Percentiles rank a stretch among this genome's conserved stretches.
Evolutionary conservation across 2,329 filamentous ascomycete genomes (phyloP).

Genomic region (Apiospora marii): DNA sequence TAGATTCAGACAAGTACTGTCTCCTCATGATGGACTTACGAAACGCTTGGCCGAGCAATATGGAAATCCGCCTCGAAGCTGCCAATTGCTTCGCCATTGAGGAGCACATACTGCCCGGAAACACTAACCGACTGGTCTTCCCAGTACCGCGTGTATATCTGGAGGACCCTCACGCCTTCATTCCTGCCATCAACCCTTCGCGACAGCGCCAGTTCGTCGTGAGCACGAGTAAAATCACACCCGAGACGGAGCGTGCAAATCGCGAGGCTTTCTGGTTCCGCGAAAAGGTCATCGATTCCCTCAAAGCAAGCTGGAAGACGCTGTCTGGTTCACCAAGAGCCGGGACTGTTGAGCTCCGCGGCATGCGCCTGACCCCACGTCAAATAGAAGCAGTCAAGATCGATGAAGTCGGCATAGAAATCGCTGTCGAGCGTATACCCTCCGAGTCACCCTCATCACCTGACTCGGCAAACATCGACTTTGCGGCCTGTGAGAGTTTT

Average conservation of each 20-base stretch:
- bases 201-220: slow-evolving; percentile 94
- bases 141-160: slow-evolving; percentile 79
- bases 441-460: background rate
- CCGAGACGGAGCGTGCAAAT: slow-evolving; percentile 78
- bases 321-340: slow-evolving; percentile 57
- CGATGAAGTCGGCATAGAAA: slow-evolving; percentile 76
- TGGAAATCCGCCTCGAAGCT: slow-evolving; percentile 70
- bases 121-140: slow-evolving; percentile 77
- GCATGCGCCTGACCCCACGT: slow-evolving; percentile 73
- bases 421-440: slow-evolving; percentile 56
- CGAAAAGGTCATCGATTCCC: slow-evolving; percentile 75
- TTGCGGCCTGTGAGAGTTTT: slow-evolving; percentile 30
- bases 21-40: slow-evolving; percentile 83
- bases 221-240: slow-evolving; percentile 78
- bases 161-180: slow-evolving; percentile 76
- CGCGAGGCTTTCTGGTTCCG: slow-evolving; percentile 93
- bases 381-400: slow-evolving; percentile 87
- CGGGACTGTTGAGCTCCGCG: slow-evolving; percentile 79
- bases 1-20: slow-evolving; percentile 69
- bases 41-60: slow-evolving; percentile 87
- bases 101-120: slow-evolving; percentile 69
- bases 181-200: slow-evolving; percentile 81
- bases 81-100: slow-evolving; percentile 58
- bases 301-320: slow-evolving; percentile 77
- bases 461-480: background rate